Evolutionary conservation across 2,329 filamentous ascomycete species (phyloP), one percentile per base, ranked within the genome.

Genomic region (Aspergillus ochraceoroseus): DNA sequence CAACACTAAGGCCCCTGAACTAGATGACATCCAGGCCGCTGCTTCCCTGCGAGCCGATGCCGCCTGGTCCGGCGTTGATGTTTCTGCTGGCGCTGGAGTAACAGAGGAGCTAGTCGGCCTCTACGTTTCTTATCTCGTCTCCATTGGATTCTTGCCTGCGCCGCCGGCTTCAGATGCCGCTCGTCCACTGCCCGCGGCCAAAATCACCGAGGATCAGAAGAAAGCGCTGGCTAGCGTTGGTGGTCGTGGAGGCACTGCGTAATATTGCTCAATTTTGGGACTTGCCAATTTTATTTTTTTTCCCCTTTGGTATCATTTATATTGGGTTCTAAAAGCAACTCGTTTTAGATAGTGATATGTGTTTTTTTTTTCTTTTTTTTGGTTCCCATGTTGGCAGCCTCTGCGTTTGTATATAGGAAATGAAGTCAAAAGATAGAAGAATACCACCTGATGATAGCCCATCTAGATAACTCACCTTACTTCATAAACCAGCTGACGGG

Each of bases 11-110:
- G 83, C 85, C 0, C 83, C 83, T 0, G 83, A 86, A 59, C 74
- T 92, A 8, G 82, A 87, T 54, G 85, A 90, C 58, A 62, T 54
- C 23, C 87, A 92, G 56, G 78, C 86, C 0, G 72, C 76, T 1
- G 67, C 70, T 2, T 76, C 82, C 0, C 71, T 94, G 15, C 76
- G 76, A 57, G 72, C 73, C 3, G 83, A 89, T 55, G 71, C 71
- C 0, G 69, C 54, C 31, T 75, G 76, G 75, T 73, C 78, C 0
- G 74, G 73, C 1, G 59, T 76, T 22, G 77, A 82, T 48, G 74
- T 73, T 51, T 77, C 74, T 32, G 66, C 67, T 0, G 78, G 68
- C 38, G 73, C 59, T 46, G 76, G 76, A 15, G 76, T 86, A 7
- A 76, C 70, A 14, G 67, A 74, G 40, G 76, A 82, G 46, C 74